These are phyloP conservation scores for Aeminium ludgeri DNA, from an alignment of 495 filamentous ascomycete genomes.

Conservation along the genomic window DNA sequence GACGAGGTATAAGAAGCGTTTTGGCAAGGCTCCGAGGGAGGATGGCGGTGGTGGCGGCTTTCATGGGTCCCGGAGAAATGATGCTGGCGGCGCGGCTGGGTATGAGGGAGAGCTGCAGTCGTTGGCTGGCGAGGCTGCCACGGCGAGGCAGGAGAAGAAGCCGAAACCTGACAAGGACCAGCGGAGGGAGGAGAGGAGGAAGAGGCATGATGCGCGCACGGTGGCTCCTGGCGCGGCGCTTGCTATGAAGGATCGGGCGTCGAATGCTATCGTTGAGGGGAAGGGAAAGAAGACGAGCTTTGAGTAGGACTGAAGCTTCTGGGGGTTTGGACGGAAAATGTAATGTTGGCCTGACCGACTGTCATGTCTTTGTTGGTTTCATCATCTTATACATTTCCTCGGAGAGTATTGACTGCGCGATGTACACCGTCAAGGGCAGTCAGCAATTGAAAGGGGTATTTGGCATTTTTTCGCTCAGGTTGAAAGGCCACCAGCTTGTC, in stretches of 20 bases:
- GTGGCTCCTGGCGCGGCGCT: conserved; percentile 27
- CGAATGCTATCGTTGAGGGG: conserved; percentile 61
- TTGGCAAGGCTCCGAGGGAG: conserved; percentile 38
- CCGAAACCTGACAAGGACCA: conserved; percentile 6
- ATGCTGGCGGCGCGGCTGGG: background rate
- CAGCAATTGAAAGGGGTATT: too few species aligned
- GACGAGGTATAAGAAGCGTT: conserved; percentile 80
- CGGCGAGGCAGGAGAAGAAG: background rate
- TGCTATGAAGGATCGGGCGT: conserved; percentile 36
- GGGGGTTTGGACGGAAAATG: too few species aligned
- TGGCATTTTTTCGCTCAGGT: too few species aligned
- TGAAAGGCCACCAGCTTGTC: too few species aligned
- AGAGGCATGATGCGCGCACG: conserved; percentile 20
- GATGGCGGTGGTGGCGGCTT: conserved; percentile 16
- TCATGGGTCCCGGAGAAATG: background rate
- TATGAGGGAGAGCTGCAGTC: background rate
- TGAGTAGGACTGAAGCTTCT: too few species aligned
- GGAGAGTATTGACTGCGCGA: too few species aligned
- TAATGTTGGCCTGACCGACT: too few species aligned
- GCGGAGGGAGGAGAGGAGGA: conserved; percentile 7
- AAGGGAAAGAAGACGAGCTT: conserved; percentile 75
- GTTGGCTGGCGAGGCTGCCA: background rate
- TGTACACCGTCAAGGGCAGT: too few species aligned
- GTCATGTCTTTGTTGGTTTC: too few species aligned
- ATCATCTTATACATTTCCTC: too few species aligned